A percentile compares a stretch with the other conserved stretches of the same genome.
These are phyloP conservation scores for Leishmania guyanensis DNA, from an alignment of 208 protist genomes.

Conservation along the genomic window DNA sequence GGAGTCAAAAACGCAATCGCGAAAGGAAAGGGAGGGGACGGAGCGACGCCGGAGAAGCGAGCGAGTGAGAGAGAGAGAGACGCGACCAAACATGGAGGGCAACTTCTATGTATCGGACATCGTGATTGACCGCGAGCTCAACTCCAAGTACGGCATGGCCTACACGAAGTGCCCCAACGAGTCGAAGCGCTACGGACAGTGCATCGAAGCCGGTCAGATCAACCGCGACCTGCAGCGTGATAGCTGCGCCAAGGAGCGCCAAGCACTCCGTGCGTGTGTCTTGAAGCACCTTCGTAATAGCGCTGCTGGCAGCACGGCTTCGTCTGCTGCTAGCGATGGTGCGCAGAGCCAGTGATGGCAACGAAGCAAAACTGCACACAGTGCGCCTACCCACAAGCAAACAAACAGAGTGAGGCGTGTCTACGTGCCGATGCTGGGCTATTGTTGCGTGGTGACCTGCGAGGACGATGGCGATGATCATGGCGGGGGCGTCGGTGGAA, in stretches of 20 bases:
- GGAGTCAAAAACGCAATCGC: not conserved
- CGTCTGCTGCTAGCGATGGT: not conserved
- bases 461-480: not conserved
- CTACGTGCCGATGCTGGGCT: not conserved
- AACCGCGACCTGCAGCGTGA: conserved; percentile 65
- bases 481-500: not conserved
- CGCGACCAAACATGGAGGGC: conserved; percentile 58
- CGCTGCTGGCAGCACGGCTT: not conserved
- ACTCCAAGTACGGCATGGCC: conserved; percentile 58
- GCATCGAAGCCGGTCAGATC: conserved; percentile 78
- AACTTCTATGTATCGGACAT: conserved; percentile 87
- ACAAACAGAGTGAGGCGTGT: not conserved
- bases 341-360: not conserved
- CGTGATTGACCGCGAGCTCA: conserved; percentile 63
- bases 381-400: not conserved
- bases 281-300: conserved; percentile 33
- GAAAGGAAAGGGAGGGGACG: not conserved
- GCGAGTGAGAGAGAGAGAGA: not conserved
- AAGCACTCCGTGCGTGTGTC: conserved; percentile 64
- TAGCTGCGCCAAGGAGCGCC: conserved; percentile 59
- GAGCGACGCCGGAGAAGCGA: not conserved
- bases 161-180: conserved; percentile 64
- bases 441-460: not conserved
- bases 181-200: conserved; percentile 59
- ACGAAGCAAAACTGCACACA: not conserved